Evolutionary conservation across 768 basidiomycete species (phyloP).

Genomic region (Lactarius pseudohatsudake): DNA sequence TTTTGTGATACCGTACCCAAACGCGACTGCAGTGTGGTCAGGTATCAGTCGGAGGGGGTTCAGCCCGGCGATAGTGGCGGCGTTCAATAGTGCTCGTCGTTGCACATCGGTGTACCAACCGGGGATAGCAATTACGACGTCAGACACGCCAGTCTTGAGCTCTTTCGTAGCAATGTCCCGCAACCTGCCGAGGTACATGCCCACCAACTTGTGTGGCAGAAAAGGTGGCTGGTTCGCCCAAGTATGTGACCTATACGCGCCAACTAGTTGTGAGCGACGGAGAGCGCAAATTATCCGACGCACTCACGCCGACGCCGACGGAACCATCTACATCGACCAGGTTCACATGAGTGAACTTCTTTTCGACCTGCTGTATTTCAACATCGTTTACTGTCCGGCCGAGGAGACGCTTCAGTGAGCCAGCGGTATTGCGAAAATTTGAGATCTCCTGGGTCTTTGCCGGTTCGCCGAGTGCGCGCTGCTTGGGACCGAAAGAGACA

Average conservation of each 20-base stretch:
- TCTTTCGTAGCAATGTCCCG: conserved; percentile 84
- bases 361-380: conserved; percentile 81
- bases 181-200: conserved; percentile 86
- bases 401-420: conserved; percentile 86
- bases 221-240: conserved; percentile 76
- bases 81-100: conserved; percentile 85
- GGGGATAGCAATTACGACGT: conserved; percentile 94
- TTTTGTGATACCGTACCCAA: conserved; percentile 99
- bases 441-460: conserved; percentile 98
- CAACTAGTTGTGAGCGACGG: conserved; percentile 26
- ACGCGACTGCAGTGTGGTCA: conserved; percentile 92
- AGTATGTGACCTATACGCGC: conserved; percentile 71
- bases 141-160: conserved; percentile 82
- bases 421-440: conserved; percentile 97
- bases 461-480: conserved; percentile 88
- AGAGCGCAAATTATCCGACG: conserved; percentile 4
- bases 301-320: conserved; percentile 80
- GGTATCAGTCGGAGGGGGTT: conserved; percentile 95
- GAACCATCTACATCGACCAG: conserved; percentile 82
- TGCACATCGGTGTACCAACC: conserved; percentile 97
- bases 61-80: conserved; percentile 85
- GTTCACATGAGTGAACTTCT: conserved; percentile 86
- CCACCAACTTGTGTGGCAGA: conserved; percentile 93
- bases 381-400: conserved; percentile 79
- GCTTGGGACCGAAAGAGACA: conserved; percentile 90